A percentile compares a stretch with the other conserved stretches of the same genome.
These are phyloP conservation scores for Colletotrichum filicis DNA, from an alignment of 2,329 filamentous ascomycete species.

Conservation along the genomic window DNA sequence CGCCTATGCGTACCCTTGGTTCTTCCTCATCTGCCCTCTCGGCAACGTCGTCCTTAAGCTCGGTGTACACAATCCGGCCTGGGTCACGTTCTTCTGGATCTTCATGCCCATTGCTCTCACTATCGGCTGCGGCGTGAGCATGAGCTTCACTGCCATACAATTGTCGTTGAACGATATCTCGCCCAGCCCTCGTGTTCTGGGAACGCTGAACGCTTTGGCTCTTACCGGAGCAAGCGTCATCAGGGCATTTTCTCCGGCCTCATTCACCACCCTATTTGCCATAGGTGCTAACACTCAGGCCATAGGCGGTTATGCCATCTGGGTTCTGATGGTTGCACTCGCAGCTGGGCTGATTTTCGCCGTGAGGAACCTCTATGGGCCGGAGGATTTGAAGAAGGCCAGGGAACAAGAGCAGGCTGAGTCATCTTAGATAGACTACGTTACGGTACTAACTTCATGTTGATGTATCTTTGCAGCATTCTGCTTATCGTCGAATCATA, in stretches of 20 bases:
- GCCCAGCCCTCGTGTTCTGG: slow-evolving; percentile 72
- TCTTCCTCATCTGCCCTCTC: slow-evolving; percentile 67
- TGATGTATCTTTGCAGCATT: not conserved
- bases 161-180: slow-evolving; percentile 80
- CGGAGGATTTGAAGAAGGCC: not conserved
- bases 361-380: slow-evolving; percentile 1
- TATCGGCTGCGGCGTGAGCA: slow-evolving; percentile 72
- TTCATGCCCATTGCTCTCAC: slow-evolving; percentile 47
- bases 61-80: slow-evolving; percentile 45
- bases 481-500: not conserved
- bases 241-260: slow-evolving; percentile 73
- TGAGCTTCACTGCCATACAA: slow-evolving; percentile 78
- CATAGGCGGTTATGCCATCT: slow-evolving; percentile 64
- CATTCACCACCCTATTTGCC: slow-evolving; percentile 76
- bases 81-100: slow-evolving; percentile 66
- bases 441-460: not conserved
- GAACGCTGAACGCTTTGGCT: slow-evolving; percentile 70
- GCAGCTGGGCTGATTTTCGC: slow-evolving; percentile 3
- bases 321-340: slow-evolving; percentile 2
- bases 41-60: slow-evolving; percentile 67
- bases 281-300: slow-evolving; percentile 71
- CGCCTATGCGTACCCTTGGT: slow-evolving; percentile 66
- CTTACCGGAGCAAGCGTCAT: slow-evolving; percentile 72
- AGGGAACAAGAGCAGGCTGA: not conserved
- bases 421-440: not conserved